Conservation (phyloP, 768 basidiomycete species). For the Suillus placidus region DNA sequence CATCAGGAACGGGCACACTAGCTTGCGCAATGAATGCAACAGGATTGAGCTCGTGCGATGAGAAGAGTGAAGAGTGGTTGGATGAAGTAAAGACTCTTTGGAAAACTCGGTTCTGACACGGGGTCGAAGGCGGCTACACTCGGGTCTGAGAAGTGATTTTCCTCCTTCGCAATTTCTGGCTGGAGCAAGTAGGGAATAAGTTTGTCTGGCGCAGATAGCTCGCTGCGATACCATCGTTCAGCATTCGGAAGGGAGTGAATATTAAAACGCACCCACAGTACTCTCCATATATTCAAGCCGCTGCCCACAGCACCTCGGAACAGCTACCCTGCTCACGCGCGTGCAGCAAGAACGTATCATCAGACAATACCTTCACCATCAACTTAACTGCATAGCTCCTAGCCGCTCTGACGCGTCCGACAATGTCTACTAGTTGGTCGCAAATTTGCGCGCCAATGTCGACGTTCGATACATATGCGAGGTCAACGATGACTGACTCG, state of each 20-base stretch:
- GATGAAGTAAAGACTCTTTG: conserved; percentile 88
- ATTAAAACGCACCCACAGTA: conserved; percentile 72
- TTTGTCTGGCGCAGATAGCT: conserved; percentile 75
- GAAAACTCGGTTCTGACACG: conserved; percentile 58
- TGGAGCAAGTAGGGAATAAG: conserved; percentile 71
- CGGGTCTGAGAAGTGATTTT: conserved; percentile 39
- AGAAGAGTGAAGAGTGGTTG: conserved; percentile 79
- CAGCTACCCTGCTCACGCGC: conserved; percentile 73
- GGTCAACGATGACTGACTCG: conserved; percentile 92
- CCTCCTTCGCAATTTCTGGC: conserved; percentile 50
- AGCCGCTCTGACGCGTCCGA: conserved; percentile 75
- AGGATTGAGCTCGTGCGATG: conserved; percentile 79
- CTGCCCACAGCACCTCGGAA: conserved; percentile 87
- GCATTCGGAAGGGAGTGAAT: background rate
- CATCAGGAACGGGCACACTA: conserved; percentile 80
- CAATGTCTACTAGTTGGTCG: conserved; percentile 85
- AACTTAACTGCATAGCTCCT: conserved; percentile 81
- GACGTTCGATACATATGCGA: conserved; percentile 84
- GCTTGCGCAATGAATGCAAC: conserved; percentile 81
- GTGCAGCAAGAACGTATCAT: conserved; percentile 72
- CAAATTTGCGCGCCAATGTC: conserved; percentile 77
- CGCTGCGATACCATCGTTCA: conserved; percentile 45
- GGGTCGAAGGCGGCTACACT: conserved; percentile 43
- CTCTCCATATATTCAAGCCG: conserved; percentile 98
- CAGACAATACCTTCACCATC: conserved; percentile 79